Evolutionary conservation across 2,329 filamentous ascomycete genomes (phyloP), one percentile per base, ranked within the genome.

Genomic region (Fonsecaea monophora): DNA sequence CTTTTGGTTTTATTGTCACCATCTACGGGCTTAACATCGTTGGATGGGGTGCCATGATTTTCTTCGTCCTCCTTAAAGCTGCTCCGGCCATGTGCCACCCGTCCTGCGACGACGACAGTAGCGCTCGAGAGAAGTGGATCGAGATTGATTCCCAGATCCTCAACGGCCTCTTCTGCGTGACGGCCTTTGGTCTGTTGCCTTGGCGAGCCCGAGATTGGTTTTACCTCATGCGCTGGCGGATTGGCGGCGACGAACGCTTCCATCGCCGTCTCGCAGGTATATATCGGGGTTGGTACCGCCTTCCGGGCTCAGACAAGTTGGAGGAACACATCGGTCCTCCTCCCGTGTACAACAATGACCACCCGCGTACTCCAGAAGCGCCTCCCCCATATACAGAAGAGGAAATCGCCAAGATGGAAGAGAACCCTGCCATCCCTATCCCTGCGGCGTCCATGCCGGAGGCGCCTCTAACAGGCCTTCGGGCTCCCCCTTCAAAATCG

Each of bases 21-120:
- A 77, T 96, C 5, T 96, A 96, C 77, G 88, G 90, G 12, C 84
- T 95, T 65, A 94, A 94, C 70, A 86, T 96, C 21, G 87, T 96
- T 9, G 93, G 91, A 0, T 96, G 92, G 92, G 92, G 92, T 60
- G 92, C 90, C 65, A 96, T 96, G 92, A 84, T 96, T 38, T 96
- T 96, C 79, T 82, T 96, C 18, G 82, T 97, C 1, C 86, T 96
- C 32, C 90, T 89, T 81, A 92, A 92, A 73, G 92, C 84, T 30
- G 92, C 81, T 76, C 80, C 75, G 1, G 78, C 77, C 53, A 82
- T 82, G 80, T 81, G 80, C 77, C 80, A 83, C 72, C 89, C 85
- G 0, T 81, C 81, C 40, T 94, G 91, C 80, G 84, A 91, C 75
- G 83, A 91, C 71, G 89, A 92, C 75, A 82, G 92, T 73, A 92